Base-by-base conservation (phyloP, 1,139 yeast genomes). In the Sugiyamaella xylanicola region DNA sequence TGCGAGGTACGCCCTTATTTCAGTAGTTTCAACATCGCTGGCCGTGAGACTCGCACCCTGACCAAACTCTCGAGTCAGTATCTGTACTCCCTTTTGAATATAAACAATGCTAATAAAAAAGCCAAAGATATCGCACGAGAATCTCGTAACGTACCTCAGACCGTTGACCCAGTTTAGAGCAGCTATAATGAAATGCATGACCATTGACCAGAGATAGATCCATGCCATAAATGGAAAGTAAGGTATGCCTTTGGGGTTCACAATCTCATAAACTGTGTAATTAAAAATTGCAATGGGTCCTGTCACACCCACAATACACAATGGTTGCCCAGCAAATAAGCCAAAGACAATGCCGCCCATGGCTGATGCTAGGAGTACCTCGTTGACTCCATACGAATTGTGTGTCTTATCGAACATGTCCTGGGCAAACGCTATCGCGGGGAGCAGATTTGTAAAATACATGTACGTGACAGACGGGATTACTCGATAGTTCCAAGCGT, bases 241-340 rank as follows among this genome's bases (percentile, higher is more conserved):
- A 0, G 88, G 87, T 0, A 85, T 83, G 3, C 84, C 86, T 41
- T 69, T 64, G 0, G 88, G 85, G 43, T 76, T 76, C 32, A 93
- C 82, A 47, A 93, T 80, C 58, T 89, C 90, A 69, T 87, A 93
- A 1, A 93, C 93, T 0, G 98, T 92, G 65, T 90, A 90, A 68
- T 90, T 88, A 77, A 93, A 92, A 56, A 93, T 91, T 1, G 96
- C 77, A 13, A 93, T 85, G 0, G 98, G 98, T 1, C 53, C 98
- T 0, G 99, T 93, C 3, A 93, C 98, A 2, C 99, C 99, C n/a
- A 93, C 98, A 35, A 93, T 88, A 66, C 96, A 89, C 37, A 93
- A 72, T 0, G 99, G 98, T 64, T 92, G 97, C 0, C 98, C 98
- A 0, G 87, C 79, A 56, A 92, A 76, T 4, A 87, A 66, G 0